Conservation (phyloP, 495 filamentous ascomycete species). For the Podospora conica region DNA sequence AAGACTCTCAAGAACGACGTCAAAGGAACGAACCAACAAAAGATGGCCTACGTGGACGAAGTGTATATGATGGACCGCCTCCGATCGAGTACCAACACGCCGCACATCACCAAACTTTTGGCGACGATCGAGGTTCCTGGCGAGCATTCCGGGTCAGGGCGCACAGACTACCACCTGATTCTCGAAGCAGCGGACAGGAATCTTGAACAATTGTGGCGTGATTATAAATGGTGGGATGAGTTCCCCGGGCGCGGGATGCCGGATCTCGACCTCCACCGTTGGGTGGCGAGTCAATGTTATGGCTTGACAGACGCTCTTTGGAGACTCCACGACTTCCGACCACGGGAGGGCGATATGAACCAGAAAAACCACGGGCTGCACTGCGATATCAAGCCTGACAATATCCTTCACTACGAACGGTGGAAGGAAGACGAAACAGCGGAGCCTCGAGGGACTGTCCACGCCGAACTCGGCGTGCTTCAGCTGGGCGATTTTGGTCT, state of each 20-base stretch:
- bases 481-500: conserved; percentile 4
- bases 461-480: not conserved
- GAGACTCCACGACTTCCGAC: not conserved
- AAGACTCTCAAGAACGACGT: not conserved
- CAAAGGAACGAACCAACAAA: not conserved
- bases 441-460: not conserved
- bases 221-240: not conserved
- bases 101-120: not conserved
- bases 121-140: conserved; percentile 2
- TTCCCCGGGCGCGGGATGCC: not conserved
- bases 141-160: not conserved
- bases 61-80: conserved; percentile 1
- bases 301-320: not conserved
- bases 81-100: not conserved
- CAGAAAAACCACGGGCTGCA: conserved; percentile 1
- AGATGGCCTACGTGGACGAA: not conserved
- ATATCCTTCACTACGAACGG: not conserved
- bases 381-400: conserved; percentile 5
- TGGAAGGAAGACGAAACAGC: not conserved
- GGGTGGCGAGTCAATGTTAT: conserved; percentile 1
- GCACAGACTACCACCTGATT: conserved; percentile 1
- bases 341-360: not conserved
- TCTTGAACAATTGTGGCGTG: not conserved
- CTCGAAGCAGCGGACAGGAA: conserved; percentile 1
- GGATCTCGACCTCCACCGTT: not conserved